These are phyloP conservation scores for Stephania yunnanensis DNA, from an alignment of 164 flowering plant species.

Conservation along the genomic window DNA sequence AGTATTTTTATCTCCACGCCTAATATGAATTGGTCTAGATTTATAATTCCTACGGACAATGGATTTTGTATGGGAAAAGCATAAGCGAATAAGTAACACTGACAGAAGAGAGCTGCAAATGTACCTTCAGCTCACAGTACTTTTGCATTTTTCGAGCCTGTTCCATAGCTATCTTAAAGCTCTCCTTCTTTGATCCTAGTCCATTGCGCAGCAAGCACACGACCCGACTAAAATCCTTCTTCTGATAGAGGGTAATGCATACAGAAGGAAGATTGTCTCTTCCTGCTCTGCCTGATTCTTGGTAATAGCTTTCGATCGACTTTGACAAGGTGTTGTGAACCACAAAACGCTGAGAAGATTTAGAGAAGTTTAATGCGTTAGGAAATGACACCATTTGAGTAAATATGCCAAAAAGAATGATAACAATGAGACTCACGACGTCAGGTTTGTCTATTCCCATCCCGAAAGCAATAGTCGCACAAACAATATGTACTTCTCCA, in stretches of 20 bases:
- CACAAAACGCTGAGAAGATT: slow-evolving; percentile 73
- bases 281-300: slow-evolving; percentile 97
- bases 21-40: no score
- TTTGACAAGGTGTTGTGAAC: slow-evolving; percentile 91
- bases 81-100: background rate
- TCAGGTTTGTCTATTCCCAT: slow-evolving; percentile 99
- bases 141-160: slow-evolving; percentile 84
- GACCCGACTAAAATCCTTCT: slow-evolving; percentile 92
- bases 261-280: slow-evolving; percentile 73
- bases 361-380: background rate
- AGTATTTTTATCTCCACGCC: no score
- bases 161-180: slow-evolving; percentile 64
- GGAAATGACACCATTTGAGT: background rate
- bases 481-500: slow-evolving; percentile 80
- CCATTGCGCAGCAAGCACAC: slow-evolving; percentile 87
- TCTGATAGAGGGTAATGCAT: slow-evolving; percentile 82
- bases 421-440: slow-evolving; percentile 59
- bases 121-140: slow-evolving; percentile 90
- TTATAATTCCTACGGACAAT: no score
- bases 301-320: slow-evolving; percentile 97
- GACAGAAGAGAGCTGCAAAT: background rate
- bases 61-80: background rate
- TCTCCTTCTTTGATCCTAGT: slow-evolving; percentile 47
- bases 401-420: no score
- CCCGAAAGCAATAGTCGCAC: slow-evolving; percentile 97